A percentile compares a stretch with the other conserved stretches of the same genome.
These are phyloP conservation scores for Angomonas desouzai DNA, from an alignment of 208 protist genomes.

Conservation along the genomic window DNA sequence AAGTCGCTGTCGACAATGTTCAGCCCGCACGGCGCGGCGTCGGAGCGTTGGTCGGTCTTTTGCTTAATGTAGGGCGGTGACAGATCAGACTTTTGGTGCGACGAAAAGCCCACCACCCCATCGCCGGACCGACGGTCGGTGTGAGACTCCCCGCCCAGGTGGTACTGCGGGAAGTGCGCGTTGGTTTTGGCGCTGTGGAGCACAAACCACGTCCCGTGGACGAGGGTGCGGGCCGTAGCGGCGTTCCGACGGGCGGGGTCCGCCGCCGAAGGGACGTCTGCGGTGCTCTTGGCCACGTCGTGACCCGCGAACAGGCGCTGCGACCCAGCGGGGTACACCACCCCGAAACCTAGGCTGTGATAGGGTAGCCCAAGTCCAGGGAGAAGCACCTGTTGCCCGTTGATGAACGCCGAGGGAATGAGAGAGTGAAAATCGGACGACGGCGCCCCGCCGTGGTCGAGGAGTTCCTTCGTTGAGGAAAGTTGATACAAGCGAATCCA, in stretches of 20 bases:
- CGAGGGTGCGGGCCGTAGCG: not conserved
- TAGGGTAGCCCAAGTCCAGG: slow-evolving; percentile 40
- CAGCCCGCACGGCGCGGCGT: slow-evolving; percentile 43
- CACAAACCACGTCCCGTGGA: slow-evolving; percentile 38
- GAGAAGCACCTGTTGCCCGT: slow-evolving; percentile 28
- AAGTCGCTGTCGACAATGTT: slow-evolving; percentile 81
- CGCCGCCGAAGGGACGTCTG: not conserved
- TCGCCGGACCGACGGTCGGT: not conserved
- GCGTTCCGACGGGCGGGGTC: not conserved
- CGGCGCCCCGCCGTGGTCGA: not conserved
- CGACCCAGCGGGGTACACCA: slow-evolving; percentile 31
- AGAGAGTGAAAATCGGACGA: not conserved
- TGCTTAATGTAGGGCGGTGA: not conserved
- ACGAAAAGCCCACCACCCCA: too few relatives aligned
- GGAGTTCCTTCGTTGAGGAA: not conserved
- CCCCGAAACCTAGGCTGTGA: slow-evolving; percentile 19
- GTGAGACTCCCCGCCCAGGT: not conserved
- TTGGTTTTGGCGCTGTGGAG: slow-evolving; percentile 27
- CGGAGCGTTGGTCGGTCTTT: slow-evolving; percentile 19
- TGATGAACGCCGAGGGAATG: slow-evolving; percentile 18
- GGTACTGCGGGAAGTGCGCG: slow-evolving; percentile 3
- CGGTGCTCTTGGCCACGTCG: not conserved
- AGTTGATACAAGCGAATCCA: slow-evolving; percentile 37
- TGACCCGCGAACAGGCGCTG: not conserved
- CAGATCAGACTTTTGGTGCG: not conserved